Base-by-base conservation (phyloP, 2,329 filamentous ascomycete species). In the Kalmusia sp. region DNA sequence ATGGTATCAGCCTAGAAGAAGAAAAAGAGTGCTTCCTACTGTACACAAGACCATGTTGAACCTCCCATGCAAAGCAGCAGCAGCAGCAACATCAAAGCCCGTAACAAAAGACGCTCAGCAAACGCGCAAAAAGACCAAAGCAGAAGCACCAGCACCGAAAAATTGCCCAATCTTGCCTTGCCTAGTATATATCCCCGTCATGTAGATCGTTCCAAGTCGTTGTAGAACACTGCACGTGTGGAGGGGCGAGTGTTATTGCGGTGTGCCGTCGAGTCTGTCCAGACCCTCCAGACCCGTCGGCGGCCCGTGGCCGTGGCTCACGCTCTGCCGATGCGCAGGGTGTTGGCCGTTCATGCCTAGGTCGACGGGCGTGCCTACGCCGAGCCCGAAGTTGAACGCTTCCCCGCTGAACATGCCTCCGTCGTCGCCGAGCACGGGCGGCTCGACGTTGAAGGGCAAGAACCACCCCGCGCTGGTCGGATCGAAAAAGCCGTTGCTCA, bases 381-480 rank as follows among this genome's bases (percentile, higher is more conserved):
- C 61, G 2, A 68, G 35, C 5, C 66, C 66, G 49, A 70, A 67
- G 30, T 62, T 61, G 49, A 59, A 67, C n/a, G 47, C 63, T 7
- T 64, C 61, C 1, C 40, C 15, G 30, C 54, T 17, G 61, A 67
- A 61, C 63, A 72, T 27, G 50, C 65, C 24, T 43, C 71, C 65
- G 38, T 78, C 77, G 5, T 77, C 75, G 2, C 70, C 75, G 17
- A 71, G 49, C 7, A 61, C 61, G 0, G 90, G 87, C 17, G 92
- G 90, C 53, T 95, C 90, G 75, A 96, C 86, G 69, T 96, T 96
- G 75, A 96, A 96, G 1, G 93, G 92, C 79, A 96, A 87, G 73
- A 96, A 96, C 91, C 93, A 98, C 8, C 53, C 53, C 4, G 90
- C 91, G 47, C 87, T 88, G 39, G 74, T 77, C 1, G 77, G 76